Percentiles rank a stretch among this genome's conserved stretches.
Conservation (phyloP, 768 basidiomycete species). For the Candolleomyces aberdarensis region DNA sequence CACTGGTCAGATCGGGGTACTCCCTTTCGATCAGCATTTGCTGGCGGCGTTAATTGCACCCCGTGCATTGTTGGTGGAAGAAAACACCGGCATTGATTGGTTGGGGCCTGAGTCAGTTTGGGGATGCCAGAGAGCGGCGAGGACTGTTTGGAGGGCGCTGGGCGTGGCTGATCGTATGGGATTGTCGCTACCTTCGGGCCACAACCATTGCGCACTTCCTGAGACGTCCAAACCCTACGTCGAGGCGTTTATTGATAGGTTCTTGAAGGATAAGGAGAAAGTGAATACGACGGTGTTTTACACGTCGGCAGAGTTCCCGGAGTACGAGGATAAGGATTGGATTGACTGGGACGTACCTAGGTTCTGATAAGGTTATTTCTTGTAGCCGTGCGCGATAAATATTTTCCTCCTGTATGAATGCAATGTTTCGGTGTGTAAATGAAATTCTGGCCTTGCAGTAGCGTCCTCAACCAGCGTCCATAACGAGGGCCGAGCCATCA, state of each 20-base stretch:
- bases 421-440: no score
- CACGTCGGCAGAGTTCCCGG: conserved; percentile 16
- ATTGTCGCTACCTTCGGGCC: conserved; percentile 51
- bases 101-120: conserved; percentile 46
- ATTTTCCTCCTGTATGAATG: no score
- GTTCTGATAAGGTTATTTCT: no score
- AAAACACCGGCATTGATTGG: conserved; percentile 55
- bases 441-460: no score
- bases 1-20: conserved; percentile 37
- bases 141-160: conserved; percentile 47
- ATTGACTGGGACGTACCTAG: no score
- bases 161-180: conserved; percentile 45
- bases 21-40: conserved; percentile 59
- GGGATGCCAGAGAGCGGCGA: conserved; percentile 50
- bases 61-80: conserved; percentile 47
- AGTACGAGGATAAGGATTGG: no score
- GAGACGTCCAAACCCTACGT: conserved; percentile 38
- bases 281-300: conserved; percentile 44
- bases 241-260: conserved; percentile 53
- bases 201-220: conserved; percentile 55
- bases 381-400: no score
- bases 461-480: no score
- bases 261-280: conserved; percentile 41
- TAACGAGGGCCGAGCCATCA: no score
- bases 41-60: conserved; percentile 55